phyloP scores from a whole-genome alignment of 352 stramenopile species.

The Globisporangium perplexum region DNA sequence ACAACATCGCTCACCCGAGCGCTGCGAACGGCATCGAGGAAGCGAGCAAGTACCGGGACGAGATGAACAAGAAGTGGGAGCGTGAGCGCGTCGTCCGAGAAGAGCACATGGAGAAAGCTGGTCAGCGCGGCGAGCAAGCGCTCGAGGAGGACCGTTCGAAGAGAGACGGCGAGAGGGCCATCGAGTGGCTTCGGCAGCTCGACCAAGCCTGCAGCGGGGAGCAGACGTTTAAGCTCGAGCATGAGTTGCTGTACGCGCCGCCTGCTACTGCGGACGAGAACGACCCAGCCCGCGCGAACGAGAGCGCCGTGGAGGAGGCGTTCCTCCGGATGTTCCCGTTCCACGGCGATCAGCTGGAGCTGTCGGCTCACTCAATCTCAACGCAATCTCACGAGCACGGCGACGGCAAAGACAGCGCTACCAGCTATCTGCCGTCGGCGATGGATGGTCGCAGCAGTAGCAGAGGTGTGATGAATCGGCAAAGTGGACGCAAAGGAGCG shows the following conservation, averaged over 20 bases:
- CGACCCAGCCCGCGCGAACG: constrained; percentile 10
- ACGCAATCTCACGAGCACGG: constrained; percentile 19
- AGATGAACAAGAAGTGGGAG: constrained; percentile 38
- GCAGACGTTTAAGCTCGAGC: constrained; percentile 11
- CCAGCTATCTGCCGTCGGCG: neutral
- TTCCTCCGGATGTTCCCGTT: constrained; percentile 49
- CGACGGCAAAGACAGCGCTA: neutral
- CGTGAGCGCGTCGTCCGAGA: constrained; percentile 24
- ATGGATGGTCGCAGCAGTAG: neutral
- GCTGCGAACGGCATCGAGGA: constrained; percentile 29
- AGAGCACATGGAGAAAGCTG: constrained; percentile 27
- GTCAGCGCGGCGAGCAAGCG: constrained; percentile 29
- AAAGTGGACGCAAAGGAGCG: neutral
- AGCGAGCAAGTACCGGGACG: constrained; percentile 29
- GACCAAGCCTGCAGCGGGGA: constrained; percentile 33
- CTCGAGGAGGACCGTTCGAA: constrained; percentile 24
- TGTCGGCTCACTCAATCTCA: constrained; percentile 30
- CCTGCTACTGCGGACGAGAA: constrained; percentile 9
- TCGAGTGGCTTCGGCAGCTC: constrained; percentile 52
- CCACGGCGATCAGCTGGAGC: constrained; percentile 24
- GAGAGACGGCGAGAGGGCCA: constrained; percentile 29
- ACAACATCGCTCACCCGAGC: constrained; percentile 37
- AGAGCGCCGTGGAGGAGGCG: constrained; percentile 15
- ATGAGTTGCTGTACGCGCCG: constrained; percentile 7
- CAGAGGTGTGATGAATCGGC: neutral